Evolutionary conservation across 2,329 filamentous ascomycete genomes (phyloP).

Genomic region (Xylariales sp.): DNA sequence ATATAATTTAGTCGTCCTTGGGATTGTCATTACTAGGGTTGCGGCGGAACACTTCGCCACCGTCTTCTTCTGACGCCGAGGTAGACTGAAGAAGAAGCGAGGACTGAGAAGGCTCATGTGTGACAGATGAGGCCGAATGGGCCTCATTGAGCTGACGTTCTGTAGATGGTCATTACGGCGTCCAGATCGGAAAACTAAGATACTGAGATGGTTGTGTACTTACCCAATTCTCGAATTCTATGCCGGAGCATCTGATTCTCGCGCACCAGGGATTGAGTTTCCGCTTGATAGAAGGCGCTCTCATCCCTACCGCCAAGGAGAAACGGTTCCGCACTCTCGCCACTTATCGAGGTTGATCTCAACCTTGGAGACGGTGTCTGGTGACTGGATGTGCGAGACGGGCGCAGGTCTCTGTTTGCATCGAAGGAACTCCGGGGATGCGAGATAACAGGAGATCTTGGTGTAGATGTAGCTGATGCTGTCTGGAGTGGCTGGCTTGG

Average conservation of each 20-base stretch:
- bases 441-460: conserved; percentile 45
- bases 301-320: conserved; percentile 66
- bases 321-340: conserved; percentile 54
- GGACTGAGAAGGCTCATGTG: conserved; percentile 43
- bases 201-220: conserved; percentile 12
- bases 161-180: conserved; percentile 20
- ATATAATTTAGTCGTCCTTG: not conserved
- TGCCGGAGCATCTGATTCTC: conserved; percentile 81
- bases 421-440: conserved; percentile 57
- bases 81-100: conserved; percentile 45
- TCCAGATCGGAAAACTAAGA: not conserved
- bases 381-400: conserved; percentile 56
- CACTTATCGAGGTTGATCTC: conserved; percentile 53
- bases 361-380: conserved; percentile 51
- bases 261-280: conserved; percentile 71
- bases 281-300: conserved; percentile 75
- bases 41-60: too few species aligned
- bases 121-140: conserved; percentile 26
- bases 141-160: conserved; percentile 49
- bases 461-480: conserved; percentile 38
- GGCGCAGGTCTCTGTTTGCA: conserved; percentile 50
- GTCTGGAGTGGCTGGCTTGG: conserved; percentile 27
- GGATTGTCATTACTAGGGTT: not conserved
- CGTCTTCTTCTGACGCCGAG: conserved; percentile 37
- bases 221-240: conserved; percentile 69